Percentiles rank a stretch among this genome's conserved stretches.
Conservation (phyloP, 2,329 filamentous ascomycete species). For the Fusarium oxysporum region DNA sequence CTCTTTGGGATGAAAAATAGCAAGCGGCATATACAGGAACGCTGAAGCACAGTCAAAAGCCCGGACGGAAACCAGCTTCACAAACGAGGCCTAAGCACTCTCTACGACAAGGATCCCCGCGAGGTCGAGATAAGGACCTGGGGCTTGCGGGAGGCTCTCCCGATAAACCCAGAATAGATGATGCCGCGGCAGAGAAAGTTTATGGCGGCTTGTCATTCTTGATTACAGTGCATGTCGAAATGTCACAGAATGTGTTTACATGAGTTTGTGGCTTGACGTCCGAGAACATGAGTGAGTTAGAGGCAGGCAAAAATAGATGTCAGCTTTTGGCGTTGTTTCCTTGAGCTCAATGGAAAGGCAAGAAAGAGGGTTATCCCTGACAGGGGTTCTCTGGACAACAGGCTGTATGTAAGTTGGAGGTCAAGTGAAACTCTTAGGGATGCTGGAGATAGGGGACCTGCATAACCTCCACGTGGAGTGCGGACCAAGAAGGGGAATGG, state of each 20-base stretch:
- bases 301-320: not conserved
- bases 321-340: not conserved
- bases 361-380: slow-evolving; percentile 11
- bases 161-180: slow-evolving; percentile 8
- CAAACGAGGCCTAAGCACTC: slow-evolving; percentile 18
- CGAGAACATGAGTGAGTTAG: slow-evolving; percentile 1
- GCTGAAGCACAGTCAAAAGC: slow-evolving; percentile 10
- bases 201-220: not conserved
- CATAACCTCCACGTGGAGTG: slow-evolving; percentile 42
- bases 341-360: not conserved
- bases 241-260: slow-evolving; percentile 4
- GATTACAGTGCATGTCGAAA: not conserved
- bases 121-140: slow-evolving; percentile 12
- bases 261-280: slow-evolving; percentile 19
- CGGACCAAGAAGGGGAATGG: slow-evolving; percentile 21
- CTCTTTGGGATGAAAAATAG: slow-evolving; percentile 1
- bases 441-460: slow-evolving; percentile 41
- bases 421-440: slow-evolving; percentile 28
- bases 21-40: slow-evolving; percentile 6
- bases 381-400: slow-evolving; percentile 7
- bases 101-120: slow-evolving; percentile 2
- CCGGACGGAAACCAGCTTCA: not conserved
- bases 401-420: slow-evolving; percentile 3
- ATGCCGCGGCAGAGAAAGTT: slow-evolving; percentile 3
- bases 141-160: slow-evolving; percentile 12